Evolutionary conservation across 495 filamentous ascomycete genomes (phyloP), one percentile per base, ranked within the genome.

Genomic region (Penicillium bialowiezense): DNA sequence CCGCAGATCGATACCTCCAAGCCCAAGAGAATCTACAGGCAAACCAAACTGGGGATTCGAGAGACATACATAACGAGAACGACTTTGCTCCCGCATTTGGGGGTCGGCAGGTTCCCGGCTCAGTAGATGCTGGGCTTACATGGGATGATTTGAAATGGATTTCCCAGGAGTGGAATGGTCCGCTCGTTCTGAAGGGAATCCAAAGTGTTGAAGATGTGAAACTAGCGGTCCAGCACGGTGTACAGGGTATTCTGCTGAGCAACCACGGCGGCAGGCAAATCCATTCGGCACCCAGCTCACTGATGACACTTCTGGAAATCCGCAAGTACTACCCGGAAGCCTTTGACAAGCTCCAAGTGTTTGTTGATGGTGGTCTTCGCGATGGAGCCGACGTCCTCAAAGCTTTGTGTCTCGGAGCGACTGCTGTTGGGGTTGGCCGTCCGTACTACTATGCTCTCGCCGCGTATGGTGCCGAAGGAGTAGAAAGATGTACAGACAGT

Each of bases 131-230:
- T 13, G 56, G 52, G 2, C 43, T 58, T 8, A 54, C 32, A 24
- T 59, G 56, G 56, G 52, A 56, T 7, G 52, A 59, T 41, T 24
- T 56, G 19, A 41, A 47, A 7, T 56, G 52, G 44, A 55, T 59
- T 15, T 35, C 45, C 1, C n/a, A 52, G n/a, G 52, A 56, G 26
- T 59, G 56, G 56, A 26, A 29, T 32, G 56, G 56, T 1, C 53
- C 53, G 1, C 37, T 56, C 28, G 53, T 56, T 15, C 37, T 56
- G 15, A 56, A 56, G 24, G 53, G 53, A 12, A 44, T 56, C 7
- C 53, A 52, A 28, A 56, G 43, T 0, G 48, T 56, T 9, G 48
- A 51, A 14, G 53, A 56, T 28, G 53, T 51, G n/a, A 48, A 48
- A 14, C 10, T 48, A 33, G 53, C 53, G 19, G 53, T 56, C 5